A percentile compares a stretch with the other conserved stretches of the same genome.
Conservation (phyloP, 169 alveolate species). For the Cryptosporidium parvum region DNA sequence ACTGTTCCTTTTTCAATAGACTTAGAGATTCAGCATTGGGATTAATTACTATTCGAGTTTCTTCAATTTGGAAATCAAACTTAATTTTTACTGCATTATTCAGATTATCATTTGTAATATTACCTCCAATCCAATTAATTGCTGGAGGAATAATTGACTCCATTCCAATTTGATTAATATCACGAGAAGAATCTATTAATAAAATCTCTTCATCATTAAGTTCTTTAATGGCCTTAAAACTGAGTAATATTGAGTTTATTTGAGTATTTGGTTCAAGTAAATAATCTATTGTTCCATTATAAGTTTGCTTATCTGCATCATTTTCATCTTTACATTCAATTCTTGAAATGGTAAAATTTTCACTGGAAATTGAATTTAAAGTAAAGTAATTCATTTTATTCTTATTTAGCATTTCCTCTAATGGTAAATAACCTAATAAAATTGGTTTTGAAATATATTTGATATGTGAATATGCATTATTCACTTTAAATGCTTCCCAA, state of each 20-base stretch:
- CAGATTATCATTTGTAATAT: not conserved
- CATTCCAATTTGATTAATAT: constrained; percentile 1
- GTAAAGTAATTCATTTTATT: constrained; percentile 1
- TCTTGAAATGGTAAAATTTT: not conserved
- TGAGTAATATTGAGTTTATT: constrained; percentile 36
- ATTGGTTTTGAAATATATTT: constrained; percentile 38
- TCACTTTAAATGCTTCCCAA: constrained; percentile 62
- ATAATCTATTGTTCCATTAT: constrained; percentile 44
- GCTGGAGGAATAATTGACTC: constrained; percentile 61
- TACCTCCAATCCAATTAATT: constrained; percentile 53
- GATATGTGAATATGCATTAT: constrained; percentile 22
- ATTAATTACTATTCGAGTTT: constrained; percentile 42
- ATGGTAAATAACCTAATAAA: constrained; percentile 32
- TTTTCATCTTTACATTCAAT: not conserved
- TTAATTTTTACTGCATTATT: constrained; percentile 2
- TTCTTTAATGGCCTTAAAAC: constrained; percentile 48
- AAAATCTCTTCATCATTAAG: constrained; percentile 1
- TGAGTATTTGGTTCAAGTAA: constrained; percentile 7
- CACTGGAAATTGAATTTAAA: not conserved
- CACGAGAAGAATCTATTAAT: constrained; percentile 38
- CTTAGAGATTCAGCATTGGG: constrained; percentile 20
- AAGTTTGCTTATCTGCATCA: not conserved
- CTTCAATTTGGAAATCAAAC: constrained; percentile 53
- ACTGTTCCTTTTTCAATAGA: not conserved
- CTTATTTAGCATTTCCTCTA: constrained; percentile 41